phyloP scores from a whole-genome alignment of 345 rosid genomes.

The Isatis tinctoria region DNA sequence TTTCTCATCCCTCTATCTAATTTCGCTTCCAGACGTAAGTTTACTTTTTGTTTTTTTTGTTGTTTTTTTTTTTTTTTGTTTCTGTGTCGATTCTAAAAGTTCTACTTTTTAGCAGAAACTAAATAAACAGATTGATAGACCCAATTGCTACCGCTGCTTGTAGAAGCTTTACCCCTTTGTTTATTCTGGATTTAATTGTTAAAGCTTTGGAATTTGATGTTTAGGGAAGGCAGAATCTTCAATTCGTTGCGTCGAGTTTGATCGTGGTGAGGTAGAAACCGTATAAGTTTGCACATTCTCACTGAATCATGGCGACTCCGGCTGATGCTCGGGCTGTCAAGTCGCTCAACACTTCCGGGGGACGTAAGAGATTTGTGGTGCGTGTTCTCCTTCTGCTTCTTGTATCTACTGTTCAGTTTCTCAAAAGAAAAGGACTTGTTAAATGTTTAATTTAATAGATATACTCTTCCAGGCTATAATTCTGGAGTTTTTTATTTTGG shows the following conservation, averaged over 20 bases:
- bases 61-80: background rate
- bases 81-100: background rate
- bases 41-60: background rate
- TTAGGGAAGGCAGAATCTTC: constrained; percentile 4
- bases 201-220: background rate
- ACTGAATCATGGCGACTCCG: constrained; percentile 27
- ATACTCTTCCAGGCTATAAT: background rate
- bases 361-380: constrained; percentile 74
- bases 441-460: background rate
- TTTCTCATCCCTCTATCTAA: background rate
- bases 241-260: background rate
- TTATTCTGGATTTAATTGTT: background rate
- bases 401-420: background rate
- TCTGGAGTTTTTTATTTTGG: background rate
- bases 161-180: background rate
- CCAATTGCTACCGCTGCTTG: background rate
- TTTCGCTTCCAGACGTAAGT: background rate
- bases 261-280: background rate
- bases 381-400: constrained; percentile 9
- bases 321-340: constrained; percentile 74
- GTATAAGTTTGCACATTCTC: background rate
- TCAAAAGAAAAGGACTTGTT: background rate
- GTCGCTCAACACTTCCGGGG: constrained; percentile 70
- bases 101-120: background rate
- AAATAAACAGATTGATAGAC: background rate